phyloP scores from a whole-genome alignment of 2,329 filamentous ascomycete species.

The Diaporthe ampelina region DNA sequence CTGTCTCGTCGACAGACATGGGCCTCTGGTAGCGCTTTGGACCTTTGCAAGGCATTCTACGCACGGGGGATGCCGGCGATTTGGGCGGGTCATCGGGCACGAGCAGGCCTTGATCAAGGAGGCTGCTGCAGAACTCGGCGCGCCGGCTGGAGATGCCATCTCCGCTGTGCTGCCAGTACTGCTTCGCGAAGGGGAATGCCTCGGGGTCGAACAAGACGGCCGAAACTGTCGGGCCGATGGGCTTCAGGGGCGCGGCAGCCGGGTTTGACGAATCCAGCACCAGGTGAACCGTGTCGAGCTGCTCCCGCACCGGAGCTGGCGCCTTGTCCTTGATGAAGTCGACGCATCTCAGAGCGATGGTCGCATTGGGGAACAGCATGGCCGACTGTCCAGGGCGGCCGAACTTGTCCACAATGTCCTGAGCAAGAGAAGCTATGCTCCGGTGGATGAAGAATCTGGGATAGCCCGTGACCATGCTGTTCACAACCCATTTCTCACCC shows the following conservation, averaged over 20 bases:
- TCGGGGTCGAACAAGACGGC: constrained; percentile 80
- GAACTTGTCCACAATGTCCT: constrained; percentile 75
- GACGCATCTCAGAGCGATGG: constrained; percentile 78
- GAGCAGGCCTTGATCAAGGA: constrained; percentile 78
- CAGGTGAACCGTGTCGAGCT: constrained; percentile 72
- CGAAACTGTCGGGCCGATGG: constrained; percentile 72
- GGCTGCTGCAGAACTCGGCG: constrained; percentile 87
- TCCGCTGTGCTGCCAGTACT: constrained; percentile 97
- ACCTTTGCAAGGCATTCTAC: constrained; percentile 71
- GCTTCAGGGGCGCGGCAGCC: constrained; percentile 64
- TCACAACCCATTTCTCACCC: constrained; percentile 87
- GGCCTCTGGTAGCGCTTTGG: constrained; percentile 83
- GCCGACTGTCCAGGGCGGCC: constrained; percentile 75
- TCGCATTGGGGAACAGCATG: constrained; percentile 84
- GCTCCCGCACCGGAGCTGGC: constrained; percentile 62
- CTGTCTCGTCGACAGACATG: constrained; percentile 55
- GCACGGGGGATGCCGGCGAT: constrained; percentile 41
- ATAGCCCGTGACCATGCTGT: constrained; percentile 90
- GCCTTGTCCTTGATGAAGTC: constrained; percentile 78
- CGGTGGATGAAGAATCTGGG: constrained; percentile 95
- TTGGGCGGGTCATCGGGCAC: constrained; percentile 49
- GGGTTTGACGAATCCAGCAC: constrained; percentile 70
- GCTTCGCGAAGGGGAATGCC: constrained; percentile 81
- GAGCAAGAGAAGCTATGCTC: constrained; percentile 80
- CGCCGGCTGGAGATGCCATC: constrained; percentile 92